Base-by-base conservation (phyloP, 2,329 filamentous ascomycete genomes). In the Purpureocillium takamizusanense region DNA sequence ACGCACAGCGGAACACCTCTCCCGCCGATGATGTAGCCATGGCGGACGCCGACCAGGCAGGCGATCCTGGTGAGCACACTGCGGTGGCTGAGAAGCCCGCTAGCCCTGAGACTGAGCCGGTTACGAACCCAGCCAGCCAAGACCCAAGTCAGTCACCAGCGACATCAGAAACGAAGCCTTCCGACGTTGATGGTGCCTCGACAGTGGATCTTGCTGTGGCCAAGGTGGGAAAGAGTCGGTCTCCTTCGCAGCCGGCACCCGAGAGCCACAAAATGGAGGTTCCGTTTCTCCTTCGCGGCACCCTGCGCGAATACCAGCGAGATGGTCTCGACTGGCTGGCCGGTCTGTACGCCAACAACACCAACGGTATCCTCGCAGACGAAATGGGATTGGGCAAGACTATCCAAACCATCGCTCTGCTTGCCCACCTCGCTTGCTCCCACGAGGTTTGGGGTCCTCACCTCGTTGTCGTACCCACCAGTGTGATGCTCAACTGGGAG, bases 331-430 rank as follows among this genome's bases (percentile, higher is more conserved):
- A 98, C 57, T 98, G 92, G 92, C 78, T 98, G 34, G 88, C 89
- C 2, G 86, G 88, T 0, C 72, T 98, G 1, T 97, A 98, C 56
- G 81, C 81, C 13, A 94, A 92, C 46, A 83, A 84, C 46, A 95
- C 90, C 18, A 98, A 97, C 53, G 92, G 92, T 16, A 98, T 98
- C 39, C 68, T 98, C 15, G 92, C 92, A 2, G 94, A 98, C 55
- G 92, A 98, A 58, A 98, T 98, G 92, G 92, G 92, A 46, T 74
- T 98, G 3, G 92, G 92, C 8, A 98, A 98, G 62, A 98, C 92
- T 0, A 97, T 98, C 34, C 92, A 98, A 57, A 98, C 92, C 1
- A 98, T 98, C 52, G 83, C 94, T 4, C 69, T 98, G 3, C 70
- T 98, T 29, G 92, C 92, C 4, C 90, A 98, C 57, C 72, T 98